A percentile compares a stretch with the other conserved stretches of the same genome.
Conservation (phyloP, 345 rosid species). For the Gossypium rotundifolium region DNA sequence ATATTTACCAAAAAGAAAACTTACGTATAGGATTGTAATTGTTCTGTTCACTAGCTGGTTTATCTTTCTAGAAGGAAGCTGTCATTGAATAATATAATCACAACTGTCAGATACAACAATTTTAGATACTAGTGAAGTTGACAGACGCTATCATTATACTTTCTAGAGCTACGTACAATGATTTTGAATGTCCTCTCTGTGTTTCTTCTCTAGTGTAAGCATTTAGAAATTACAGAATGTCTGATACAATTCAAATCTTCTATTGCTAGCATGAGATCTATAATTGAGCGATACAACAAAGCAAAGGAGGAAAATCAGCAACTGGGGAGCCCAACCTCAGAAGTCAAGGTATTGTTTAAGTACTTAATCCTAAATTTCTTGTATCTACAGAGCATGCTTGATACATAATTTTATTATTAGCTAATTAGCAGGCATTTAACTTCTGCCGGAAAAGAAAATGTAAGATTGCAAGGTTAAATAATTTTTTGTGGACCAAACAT, state of each 20-base stretch:
- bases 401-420: neutral
- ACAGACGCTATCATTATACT: neutral
- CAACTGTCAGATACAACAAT: neutral
- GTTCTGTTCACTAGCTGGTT: neutral
- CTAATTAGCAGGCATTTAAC: neutral
- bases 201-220: neutral
- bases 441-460: neutral
- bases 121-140: neutral
- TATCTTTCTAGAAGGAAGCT: neutral
- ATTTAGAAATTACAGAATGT: neutral
- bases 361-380: neutral
- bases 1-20: neutral
- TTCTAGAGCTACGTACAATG: neutral
- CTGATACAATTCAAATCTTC: constrained; percentile 23
- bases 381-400: constrained; percentile 1
- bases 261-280: constrained; percentile 45
- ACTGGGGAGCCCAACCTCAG: constrained; percentile 32
- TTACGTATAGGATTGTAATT: constrained; percentile 4
- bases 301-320: constrained; percentile 37
- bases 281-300: constrained; percentile 43
- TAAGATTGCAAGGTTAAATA: neutral
- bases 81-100: neutral
- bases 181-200: neutral
- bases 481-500: neutral
- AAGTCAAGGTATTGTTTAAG: constrained; percentile 39